Base-by-base conservation (phyloP, 495 filamentous ascomycete genomes). In the Penicillium soppii region DNA sequence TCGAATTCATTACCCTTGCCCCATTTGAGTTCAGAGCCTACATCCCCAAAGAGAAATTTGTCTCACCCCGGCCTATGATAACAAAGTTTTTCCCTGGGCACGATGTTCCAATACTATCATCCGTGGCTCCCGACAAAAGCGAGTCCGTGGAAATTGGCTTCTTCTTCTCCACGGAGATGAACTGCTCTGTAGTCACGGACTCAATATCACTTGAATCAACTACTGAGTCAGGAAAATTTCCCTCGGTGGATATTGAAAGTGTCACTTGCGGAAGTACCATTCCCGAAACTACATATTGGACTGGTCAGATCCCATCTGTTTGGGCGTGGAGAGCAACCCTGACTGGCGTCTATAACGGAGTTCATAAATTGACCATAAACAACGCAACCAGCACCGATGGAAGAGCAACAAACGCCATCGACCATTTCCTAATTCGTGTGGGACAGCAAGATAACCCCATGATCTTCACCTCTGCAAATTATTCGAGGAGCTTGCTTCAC, bases 61-160 rank as follows among this genome's bases (percentile, higher is more conserved):
- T 78, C 4, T 42, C 58, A 15, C 82, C 82, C n/a, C 67, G 72
- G 1, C 85, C 86, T 5, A 83, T 85, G 71, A 82, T 90, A 54
- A 88, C 86, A 8, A 74, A 75, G 39, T 84, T 89, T 54, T 46
- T 63, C 0, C 86, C 86, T 0, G 83, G 85, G 3, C 86, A 90
- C 55, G 86, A 90, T 50, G 52, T 61, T 0, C 80, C 84, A 2
- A 47, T 87, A 0, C 58, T 78, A 6, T 86, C 84, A 0, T 76
- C 68, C 4, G 74, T 72, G 5, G 48, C 33, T 12, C 63, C 74
- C 0, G 69, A 65, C 22, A 68, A 77, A 35, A 54, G 69, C 7
- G 78, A 86, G 32, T 62, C 63, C 3, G 55, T 85, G 5, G 52
- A 73, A 2, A 56, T 86, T 29, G 65, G 75, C 36, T 46, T 90